Conservation (phyloP, 1,284 basidiomycete species). For the Melampsora americana region DNA sequence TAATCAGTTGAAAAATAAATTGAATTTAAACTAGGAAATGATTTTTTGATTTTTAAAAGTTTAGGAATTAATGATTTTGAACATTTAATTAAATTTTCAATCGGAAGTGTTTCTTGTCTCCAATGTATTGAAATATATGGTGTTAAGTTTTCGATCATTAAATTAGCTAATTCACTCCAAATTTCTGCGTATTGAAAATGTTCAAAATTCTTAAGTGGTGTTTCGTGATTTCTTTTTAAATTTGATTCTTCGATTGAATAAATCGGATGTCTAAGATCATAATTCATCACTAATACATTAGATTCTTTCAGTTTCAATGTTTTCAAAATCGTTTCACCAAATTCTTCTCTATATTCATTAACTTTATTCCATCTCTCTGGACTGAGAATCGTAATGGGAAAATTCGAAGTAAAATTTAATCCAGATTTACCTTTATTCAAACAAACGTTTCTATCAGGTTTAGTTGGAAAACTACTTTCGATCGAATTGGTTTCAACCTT, state of each 20-base stretch:
- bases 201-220: constrained; percentile 47
- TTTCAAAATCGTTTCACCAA: constrained; percentile 49
- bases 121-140: constrained; percentile 52
- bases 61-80: constrained; percentile 47
- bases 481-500: constrained; percentile 50
- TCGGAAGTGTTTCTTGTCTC: constrained; percentile 51
- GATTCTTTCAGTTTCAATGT: constrained; percentile 42
- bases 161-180: constrained; percentile 49
- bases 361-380: constrained; percentile 46
- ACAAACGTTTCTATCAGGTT: constrained; percentile 50
- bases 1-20: constrained; percentile 53
- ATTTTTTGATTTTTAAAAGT: constrained; percentile 45
- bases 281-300: constrained; percentile 51
- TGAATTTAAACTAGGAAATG: constrained; percentile 47
- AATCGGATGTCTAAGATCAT: constrained; percentile 51
- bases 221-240: no score
- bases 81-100: constrained; percentile 49
- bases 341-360: constrained; percentile 45
- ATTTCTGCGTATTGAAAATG: constrained; percentile 50
- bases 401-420: constrained; percentile 49
- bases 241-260: constrained; percentile 45
- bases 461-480: constrained; percentile 46
- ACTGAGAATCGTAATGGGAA: constrained; percentile 49
- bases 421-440: constrained; percentile 46
- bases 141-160: constrained; percentile 44